Percentiles rank a stretch among this genome's conserved stretches.
These are phyloP conservation scores for Cardamine occulta DNA, from an alignment of 345 rosid species.

Conservation along the genomic window DNA sequence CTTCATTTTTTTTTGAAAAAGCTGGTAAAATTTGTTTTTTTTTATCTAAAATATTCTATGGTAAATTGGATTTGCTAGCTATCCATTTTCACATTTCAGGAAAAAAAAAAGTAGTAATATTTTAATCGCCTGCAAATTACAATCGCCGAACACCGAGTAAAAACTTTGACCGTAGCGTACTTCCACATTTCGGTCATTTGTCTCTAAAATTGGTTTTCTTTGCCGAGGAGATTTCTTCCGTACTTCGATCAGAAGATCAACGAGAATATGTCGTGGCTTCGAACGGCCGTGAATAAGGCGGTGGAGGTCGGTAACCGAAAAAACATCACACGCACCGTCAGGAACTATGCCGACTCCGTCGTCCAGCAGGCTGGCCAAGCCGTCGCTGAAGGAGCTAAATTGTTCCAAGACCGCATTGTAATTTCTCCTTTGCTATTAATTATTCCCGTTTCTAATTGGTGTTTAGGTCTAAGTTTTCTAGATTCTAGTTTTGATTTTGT, in stretches of 20 bases:
- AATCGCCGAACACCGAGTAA: constrained; percentile 21
- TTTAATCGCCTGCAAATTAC: constrained; percentile 2
- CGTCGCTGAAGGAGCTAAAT: constrained; percentile 95
- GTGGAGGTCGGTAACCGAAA: constrained; percentile 96
- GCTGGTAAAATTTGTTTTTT: too few species aligned
- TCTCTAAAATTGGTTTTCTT: constrained; percentile 24
- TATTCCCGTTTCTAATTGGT: not conserved
- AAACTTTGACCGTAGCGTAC: constrained; percentile 32
- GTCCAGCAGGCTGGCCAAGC: constrained; percentile 98
- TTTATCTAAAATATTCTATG: not conserved
- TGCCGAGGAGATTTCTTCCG: constrained; percentile 14
- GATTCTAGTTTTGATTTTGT: constrained; percentile 24
- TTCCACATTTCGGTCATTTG: constrained; percentile 22
- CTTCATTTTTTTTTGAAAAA: too few species aligned
- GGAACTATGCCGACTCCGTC: constrained; percentile 90
- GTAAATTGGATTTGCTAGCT: not conserved
- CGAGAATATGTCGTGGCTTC: constrained; percentile 73
- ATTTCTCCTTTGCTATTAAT: constrained; percentile 27
- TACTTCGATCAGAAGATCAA: constrained; percentile 21
- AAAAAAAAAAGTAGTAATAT: not conserved
- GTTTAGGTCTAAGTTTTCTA: constrained; percentile 4
- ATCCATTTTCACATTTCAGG: not conserved
- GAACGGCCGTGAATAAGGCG: constrained; percentile 88
- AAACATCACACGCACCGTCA: constrained; percentile 88
- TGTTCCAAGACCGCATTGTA: constrained; percentile 95